phyloP scores from a whole-genome alignment of 495 filamentous ascomycete species.

The Neurospora hispaniola region DNA sequence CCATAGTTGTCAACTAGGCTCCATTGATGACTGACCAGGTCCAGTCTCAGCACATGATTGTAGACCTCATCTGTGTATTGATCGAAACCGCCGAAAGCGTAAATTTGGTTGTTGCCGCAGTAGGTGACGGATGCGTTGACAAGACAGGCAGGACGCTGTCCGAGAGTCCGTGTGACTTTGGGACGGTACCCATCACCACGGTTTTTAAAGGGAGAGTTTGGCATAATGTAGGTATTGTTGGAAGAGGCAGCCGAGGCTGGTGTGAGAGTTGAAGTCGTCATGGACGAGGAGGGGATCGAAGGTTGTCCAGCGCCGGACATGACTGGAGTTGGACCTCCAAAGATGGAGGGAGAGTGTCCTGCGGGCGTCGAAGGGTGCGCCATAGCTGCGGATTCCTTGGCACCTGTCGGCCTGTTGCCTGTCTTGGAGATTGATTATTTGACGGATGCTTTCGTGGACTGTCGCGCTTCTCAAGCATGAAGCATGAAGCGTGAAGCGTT shows the following conservation, averaged over 20 bases:
- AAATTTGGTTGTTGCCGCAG: conserved; percentile 90
- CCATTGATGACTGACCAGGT: conserved; percentile 82
- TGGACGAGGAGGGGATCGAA: conserved; percentile 11
- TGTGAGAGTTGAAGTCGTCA: conserved; percentile 21
- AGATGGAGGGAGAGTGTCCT: conserved; percentile 18
- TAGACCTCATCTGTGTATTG: conserved; percentile 99
- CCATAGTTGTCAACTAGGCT: conserved; percentile 96
- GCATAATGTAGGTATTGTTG: conserved; percentile 76
- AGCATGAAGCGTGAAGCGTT: background rate
- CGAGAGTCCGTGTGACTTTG: conserved; percentile 66
- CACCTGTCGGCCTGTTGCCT: background rate
- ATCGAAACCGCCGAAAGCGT: conserved; percentile 98
- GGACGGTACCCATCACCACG: conserved; percentile 66
- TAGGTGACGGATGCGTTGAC: conserved; percentile 98
- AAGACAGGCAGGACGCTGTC: conserved; percentile 84
- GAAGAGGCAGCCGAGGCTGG: conserved; percentile 47
- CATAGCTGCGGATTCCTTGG: conserved; percentile 13
- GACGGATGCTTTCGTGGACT: background rate
- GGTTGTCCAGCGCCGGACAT: conserved; percentile 4
- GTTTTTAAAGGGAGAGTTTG: conserved; percentile 61
- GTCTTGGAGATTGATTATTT: background rate
- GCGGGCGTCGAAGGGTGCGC: conserved; percentile 22
- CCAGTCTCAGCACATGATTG: conserved; percentile 87
- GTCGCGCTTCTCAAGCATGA: background rate
- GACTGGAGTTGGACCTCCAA: conserved; percentile 17